Percentiles rank a stretch among this genome's conserved stretches.
Evolutionary conservation across 2,329 filamentous ascomycete genomes (phyloP).

Genomic region (Penicillium sp.): DNA sequence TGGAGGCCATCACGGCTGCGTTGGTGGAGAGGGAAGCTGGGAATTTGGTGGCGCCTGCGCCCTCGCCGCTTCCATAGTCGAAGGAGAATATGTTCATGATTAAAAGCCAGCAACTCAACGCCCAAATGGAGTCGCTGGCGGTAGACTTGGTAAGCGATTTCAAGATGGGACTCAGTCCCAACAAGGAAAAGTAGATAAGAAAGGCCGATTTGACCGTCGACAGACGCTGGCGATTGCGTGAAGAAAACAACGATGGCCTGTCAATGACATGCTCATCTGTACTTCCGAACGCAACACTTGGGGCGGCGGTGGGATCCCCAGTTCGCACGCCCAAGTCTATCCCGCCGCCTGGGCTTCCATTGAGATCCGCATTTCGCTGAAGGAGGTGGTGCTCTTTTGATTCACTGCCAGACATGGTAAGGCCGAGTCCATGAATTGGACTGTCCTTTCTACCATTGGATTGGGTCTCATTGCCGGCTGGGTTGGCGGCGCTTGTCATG

Average conservation of each 20-base stretch:
- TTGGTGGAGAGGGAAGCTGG: slow-evolving; percentile 79
- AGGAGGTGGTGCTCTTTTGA: slow-evolving; percentile 30
- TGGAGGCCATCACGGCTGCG: slow-evolving; percentile 92
- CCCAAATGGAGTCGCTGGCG: slow-evolving; percentile 93
- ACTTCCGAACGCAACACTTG: slow-evolving; percentile 23
- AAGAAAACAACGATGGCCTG: slow-evolving; percentile 44
- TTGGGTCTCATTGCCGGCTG: slow-evolving; percentile 26
- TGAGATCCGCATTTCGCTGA: slow-evolving; percentile 26
- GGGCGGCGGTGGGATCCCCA: slow-evolving; percentile 18
- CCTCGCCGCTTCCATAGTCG: slow-evolving; percentile 72
- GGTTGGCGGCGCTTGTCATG: slow-evolving; percentile 31
- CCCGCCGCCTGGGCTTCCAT: slow-evolving; percentile 52
- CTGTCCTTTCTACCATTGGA: slow-evolving; percentile 30
- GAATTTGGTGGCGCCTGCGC: slow-evolving; percentile 47
- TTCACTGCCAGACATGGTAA: slow-evolving; percentile 41
- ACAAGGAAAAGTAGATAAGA: slow-evolving; percentile 86
- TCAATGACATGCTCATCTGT: slow-evolving; percentile 24
- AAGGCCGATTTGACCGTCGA: slow-evolving; percentile 88
- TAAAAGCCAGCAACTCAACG: slow-evolving; percentile 88
- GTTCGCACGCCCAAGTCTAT: slow-evolving; percentile 26
- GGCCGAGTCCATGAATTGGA: slow-evolving; percentile 44
- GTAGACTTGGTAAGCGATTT: slow-evolving; percentile 95
- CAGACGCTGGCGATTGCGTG: slow-evolving; percentile 61
- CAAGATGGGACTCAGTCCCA: slow-evolving; percentile 89
- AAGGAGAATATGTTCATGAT: slow-evolving; percentile 97